Conservation (phyloP, 208 protist species). For the Trypanosoma platydactyli region DNA sequence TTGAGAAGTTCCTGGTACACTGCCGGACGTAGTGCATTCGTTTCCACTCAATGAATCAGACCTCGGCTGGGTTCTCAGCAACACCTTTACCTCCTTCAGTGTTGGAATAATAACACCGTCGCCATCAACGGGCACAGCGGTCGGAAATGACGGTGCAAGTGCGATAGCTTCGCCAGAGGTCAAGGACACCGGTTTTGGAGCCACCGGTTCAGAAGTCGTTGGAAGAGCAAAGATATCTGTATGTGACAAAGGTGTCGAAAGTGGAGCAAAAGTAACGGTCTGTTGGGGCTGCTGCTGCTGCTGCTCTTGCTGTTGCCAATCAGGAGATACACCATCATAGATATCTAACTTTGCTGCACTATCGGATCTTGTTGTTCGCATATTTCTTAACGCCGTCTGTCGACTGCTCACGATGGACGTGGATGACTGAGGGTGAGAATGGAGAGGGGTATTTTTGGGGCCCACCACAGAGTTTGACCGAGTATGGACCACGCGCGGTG, state of each 20-base stretch:
- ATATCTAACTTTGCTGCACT: too few species aligned
- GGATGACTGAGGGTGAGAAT: neutral
- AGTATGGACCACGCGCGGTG: slow-evolving; percentile 5
- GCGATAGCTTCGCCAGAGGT: slow-evolving; percentile 24
- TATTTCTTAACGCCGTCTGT: neutral
- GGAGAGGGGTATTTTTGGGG: neutral
- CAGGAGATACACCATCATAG: neutral
- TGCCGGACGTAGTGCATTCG: neutral
- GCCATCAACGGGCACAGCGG: neutral
- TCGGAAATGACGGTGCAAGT: slow-evolving; percentile 11
- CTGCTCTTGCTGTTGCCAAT: slow-evolving; percentile 3
- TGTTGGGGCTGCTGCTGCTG: slow-evolving; percentile 8
- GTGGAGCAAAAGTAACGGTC: slow-evolving; percentile 9
- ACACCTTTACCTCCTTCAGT: slow-evolving; percentile 17
- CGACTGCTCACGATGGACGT: neutral
- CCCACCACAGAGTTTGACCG: neutral
- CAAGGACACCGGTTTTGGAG: slow-evolving; percentile 17
- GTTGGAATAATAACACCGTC: slow-evolving; percentile 29
- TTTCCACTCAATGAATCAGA: neutral
- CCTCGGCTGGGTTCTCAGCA: slow-evolving; percentile 5
- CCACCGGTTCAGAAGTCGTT: neutral
- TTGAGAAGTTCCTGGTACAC: neutral
- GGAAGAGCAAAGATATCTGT: neutral
- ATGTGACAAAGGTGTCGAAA: slow-evolving; percentile 7
- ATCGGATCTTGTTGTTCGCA: neutral